Evolutionary conservation across 257 asterid species (phyloP), one percentile per base, ranked within the genome.

Genomic region (Fraxinus pennsylvanica): DNA sequence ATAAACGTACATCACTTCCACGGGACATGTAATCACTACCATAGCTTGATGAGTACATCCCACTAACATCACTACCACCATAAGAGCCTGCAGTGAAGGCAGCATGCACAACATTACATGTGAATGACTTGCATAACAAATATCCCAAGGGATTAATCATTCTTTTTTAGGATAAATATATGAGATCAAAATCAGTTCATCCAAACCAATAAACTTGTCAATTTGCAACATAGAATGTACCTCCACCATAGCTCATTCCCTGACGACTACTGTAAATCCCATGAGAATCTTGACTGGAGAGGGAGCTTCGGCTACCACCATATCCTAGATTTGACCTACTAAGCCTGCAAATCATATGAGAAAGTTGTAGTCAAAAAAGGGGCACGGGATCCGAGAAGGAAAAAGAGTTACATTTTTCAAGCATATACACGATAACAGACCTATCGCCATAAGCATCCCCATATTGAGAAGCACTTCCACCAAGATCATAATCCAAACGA

Each of bases 381-480:
- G 22, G 22, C 12, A 68, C 68, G 10, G 12, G 1, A 61, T 72
- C 71, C 25, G 1, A 32, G 15, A 68, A 27, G 52, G n/a, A 57
- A 68, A n/a, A 0, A 39, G 14, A 76, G 67, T 7, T 13, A 68
- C 8, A 35, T 63, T 15, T 33, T 70, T 68, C 22, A 35, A 35
- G 10, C 22, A 38, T 10, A 27, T 30, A 47, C 52, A 43, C 15
- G 57, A 82, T 9, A 39, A 66, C 86, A 68, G 25, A 95, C 99
- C 98, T 93, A 47, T 92, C 98, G 73, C 93, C 80, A 79, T 93
- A 93, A 76, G 92, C 86, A 84, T 93, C 99, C 76, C 89, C 88
- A 45, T 96, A 96, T 68, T 91, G 97, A 63, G 99, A 81, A 84
- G 89, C 87, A 79, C 97, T 84, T 69, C 90, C 85, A 71, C 89